Evolutionary conservation across 352 stramenopile genomes (phyloP), one percentile per base, ranked within the genome.

Genomic region (Phytopythium litorale): DNA sequence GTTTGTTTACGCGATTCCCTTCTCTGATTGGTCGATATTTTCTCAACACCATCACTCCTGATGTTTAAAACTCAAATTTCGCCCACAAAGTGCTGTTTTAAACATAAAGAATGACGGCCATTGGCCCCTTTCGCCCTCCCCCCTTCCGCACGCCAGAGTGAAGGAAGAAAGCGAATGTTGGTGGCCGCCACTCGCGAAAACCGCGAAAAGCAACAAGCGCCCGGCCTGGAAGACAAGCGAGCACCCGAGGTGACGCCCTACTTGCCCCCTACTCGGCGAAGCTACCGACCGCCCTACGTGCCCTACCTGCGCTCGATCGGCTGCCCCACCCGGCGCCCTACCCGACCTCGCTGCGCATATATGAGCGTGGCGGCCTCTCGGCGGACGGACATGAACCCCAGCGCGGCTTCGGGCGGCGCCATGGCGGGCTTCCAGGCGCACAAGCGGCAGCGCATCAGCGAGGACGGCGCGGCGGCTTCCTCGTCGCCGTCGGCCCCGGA

Each of bases 361-460:
- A 52, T 19, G 55, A 60, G 55, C 55, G 37, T 49, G 46, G 46
- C 46, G 46, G 21, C 21, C 8, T 33, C 46, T 23, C n/a, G 9
- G 8, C 46, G 46, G n/a, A 4, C 11, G 13, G 46, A 52, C 1
- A 52, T 52, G 46, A 52, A 52, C 23, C 19, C 46, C 12, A 52
- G 46, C 25, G 21, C 23, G 30, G 28, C 70, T 33, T 50, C 66
- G 1, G 19, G 57, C 2, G 46, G 59, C 35, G 68, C 28, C 19
- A 53, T 58, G 11, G 66, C 71, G 42, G 63, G 62, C 16, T 80
- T 81, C 53, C 72, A 72, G 54, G 56, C 75, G 2, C 71, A 66
- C 65, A 88, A 90, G 68, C 78, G 77, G 19, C 79, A 88, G 75
- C 81, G 79, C 38, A 60, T 80, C 18, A 75, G 66, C 30, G 78